Percentiles rank a stretch among this genome's conserved stretches.
Conservation (phyloP, 345 rosid genomes). For the Bruguiera sexangula region DNA sequence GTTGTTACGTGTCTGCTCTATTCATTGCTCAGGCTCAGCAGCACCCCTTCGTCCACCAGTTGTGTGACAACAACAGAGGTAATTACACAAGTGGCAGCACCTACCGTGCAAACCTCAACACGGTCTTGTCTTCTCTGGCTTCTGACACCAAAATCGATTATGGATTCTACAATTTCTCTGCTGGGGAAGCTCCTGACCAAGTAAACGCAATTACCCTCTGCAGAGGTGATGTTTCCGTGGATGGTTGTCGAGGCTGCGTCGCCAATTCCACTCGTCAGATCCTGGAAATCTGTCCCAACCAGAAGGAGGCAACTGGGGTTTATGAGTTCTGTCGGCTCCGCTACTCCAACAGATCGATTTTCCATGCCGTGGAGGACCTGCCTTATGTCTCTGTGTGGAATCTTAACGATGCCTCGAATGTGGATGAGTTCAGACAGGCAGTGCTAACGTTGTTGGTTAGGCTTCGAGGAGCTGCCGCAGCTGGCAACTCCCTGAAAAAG, state of each 20-base stretch:
- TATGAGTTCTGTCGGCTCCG: neutral
- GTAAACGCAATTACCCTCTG: conserved; percentile 24
- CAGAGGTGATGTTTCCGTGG: conserved; percentile 4
- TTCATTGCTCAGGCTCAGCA: conserved; percentile 11
- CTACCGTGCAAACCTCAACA: conserved; percentile 18
- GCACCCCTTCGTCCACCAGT: neutral
- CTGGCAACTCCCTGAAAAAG: conserved; percentile 20
- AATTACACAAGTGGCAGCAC: conserved; percentile 17
- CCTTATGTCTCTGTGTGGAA: fast-evolving
- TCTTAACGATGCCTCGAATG: neutral
- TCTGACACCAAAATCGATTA: neutral
- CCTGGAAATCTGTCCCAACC: conserved; percentile 11
- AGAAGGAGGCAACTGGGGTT: conserved; percentile 14
- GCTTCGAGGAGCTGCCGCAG: conserved; percentile 13
- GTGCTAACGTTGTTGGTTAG: conserved; percentile 5
- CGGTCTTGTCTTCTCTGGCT: conserved; percentile 9
- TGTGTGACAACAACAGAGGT: neutral
- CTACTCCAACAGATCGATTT: conserved; percentile 18
- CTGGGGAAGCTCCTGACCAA: conserved; percentile 15
- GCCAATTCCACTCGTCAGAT: neutral
- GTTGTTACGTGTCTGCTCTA: neutral
- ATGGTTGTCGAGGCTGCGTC: conserved; percentile 1
- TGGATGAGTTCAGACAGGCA: conserved; percentile 7
- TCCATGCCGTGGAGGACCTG: neutral
- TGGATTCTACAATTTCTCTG: conserved; percentile 15